phyloP scores from a whole-genome alignment of 805 yeast species.

The Yarrowia bubula region DNA sequence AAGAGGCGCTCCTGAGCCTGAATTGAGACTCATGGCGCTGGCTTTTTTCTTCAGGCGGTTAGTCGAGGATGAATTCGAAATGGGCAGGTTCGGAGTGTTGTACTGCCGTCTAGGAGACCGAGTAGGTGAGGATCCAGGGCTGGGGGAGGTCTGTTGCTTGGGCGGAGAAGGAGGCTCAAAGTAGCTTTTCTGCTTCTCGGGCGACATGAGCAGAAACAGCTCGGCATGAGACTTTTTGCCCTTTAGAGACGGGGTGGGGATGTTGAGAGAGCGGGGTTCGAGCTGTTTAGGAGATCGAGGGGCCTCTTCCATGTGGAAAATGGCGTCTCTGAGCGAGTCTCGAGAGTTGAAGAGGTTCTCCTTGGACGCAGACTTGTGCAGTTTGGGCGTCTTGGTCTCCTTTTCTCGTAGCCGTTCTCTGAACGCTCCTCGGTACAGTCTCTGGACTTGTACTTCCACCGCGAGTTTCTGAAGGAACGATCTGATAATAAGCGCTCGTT shows the following conservation, averaged over 20 bases:
- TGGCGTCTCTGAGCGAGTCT: constrained; percentile 7
- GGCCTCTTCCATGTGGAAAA: neutral
- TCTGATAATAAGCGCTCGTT: constrained; percentile 47
- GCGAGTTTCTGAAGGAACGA: constrained; percentile 54
- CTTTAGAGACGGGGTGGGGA: constrained; percentile 18
- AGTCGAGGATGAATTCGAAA: constrained; percentile 1
- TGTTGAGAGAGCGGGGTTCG: constrained; percentile 9
- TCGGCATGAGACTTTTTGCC: constrained; percentile 19
- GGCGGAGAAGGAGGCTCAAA: constrained; percentile 21
- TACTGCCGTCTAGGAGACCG: constrained; percentile 21
- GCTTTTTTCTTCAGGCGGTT: constrained; percentile 20
- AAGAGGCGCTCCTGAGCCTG: neutral
- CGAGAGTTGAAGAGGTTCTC: neutral
- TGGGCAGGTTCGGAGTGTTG: constrained; percentile 20
- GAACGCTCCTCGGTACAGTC: constrained; percentile 55
- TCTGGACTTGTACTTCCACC: constrained; percentile 60
- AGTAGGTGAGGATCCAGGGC: neutral
- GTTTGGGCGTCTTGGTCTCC: neutral
- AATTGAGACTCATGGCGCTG: neutral
- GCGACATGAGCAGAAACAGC: constrained; percentile 23
- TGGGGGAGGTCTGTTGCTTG: constrained; percentile 13
- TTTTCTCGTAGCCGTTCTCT: constrained; percentile 18
- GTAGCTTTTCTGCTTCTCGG: constrained; percentile 19
- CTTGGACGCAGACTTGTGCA: constrained; percentile 3
- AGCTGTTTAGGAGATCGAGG: neutral